phyloP scores from a whole-genome alignment of 805 yeast species.

The Ogataea nitratoaversa region DNA sequence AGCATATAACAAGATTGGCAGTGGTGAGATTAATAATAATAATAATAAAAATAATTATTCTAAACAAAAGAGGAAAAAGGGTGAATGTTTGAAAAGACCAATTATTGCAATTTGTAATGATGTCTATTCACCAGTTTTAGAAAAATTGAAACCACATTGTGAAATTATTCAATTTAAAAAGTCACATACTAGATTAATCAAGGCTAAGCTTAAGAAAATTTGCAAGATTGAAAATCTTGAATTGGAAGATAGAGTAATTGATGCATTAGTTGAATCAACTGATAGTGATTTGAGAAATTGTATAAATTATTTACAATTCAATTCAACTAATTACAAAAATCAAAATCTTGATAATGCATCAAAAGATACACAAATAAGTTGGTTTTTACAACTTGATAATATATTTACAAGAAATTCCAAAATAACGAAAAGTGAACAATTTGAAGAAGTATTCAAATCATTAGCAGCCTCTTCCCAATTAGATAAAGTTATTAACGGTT shows the following conservation, averaged over 20 bases:
- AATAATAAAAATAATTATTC: conserved; percentile 21
- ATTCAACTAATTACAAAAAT: conserved; percentile 10
- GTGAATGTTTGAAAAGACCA: conserved; percentile 61
- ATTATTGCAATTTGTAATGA: conserved; percentile 92
- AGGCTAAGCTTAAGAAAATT: conserved; percentile 45
- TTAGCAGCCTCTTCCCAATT: conserved; percentile 44
- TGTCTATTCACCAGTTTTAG: conserved; percentile 69
- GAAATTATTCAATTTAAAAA: conserved; percentile 67
- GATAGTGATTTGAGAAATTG: conserved; percentile 86
- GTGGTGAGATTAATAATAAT: conserved; percentile 14
- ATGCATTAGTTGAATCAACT: conserved; percentile 63
- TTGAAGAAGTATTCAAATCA: conserved; percentile 41
- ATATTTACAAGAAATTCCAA: conserved; percentile 54
- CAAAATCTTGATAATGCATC: conserved; percentile 21
- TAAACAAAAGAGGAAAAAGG: conserved; percentile 13
- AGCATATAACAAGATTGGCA: too few relatives aligned
- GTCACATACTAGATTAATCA: conserved; percentile 45
- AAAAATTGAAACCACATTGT: conserved; percentile 65
- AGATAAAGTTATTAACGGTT: conserved; percentile 67
- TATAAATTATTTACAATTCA: conserved; percentile 77
- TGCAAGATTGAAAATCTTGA: conserved; percentile 52
- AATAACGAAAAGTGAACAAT: conserved; percentile 42
- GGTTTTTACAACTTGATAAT: conserved; percentile 62
- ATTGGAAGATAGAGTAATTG: conserved; percentile 46
- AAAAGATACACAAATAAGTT: conserved; percentile 61